These are phyloP conservation scores for Achaetomium macrosporum DNA, from an alignment of 2,329 filamentous ascomycete genomes.

Conservation along the genomic window DNA sequence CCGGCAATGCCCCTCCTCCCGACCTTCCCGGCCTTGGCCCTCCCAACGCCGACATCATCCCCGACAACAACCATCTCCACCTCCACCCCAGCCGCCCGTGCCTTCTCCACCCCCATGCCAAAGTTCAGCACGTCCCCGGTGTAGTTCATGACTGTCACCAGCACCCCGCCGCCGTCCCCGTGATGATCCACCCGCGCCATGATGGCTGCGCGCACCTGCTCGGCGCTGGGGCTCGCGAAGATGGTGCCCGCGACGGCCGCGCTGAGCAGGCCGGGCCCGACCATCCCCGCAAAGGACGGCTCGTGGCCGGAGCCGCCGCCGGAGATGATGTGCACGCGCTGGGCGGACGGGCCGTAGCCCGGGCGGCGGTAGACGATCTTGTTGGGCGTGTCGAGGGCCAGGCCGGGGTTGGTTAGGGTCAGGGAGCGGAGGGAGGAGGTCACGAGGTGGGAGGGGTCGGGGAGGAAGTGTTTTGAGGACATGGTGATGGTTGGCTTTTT, in stretches of 20 bases:
- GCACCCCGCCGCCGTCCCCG: conserved; percentile 48
- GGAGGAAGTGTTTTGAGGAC: conserved; percentile 80
- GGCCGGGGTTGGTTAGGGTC: conserved; percentile 76
- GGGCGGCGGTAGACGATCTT: conserved; percentile 77
- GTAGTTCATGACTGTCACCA: conserved; percentile 96
- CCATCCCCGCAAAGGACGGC: conserved; percentile 79
- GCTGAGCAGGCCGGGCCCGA: conserved; percentile 72
- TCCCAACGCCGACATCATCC: conserved; percentile 86
- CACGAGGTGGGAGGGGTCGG: conserved; percentile 75
- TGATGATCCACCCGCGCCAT: conserved; percentile 65
- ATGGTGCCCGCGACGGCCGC: conserved; percentile 82
- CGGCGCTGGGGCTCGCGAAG: conserved; percentile 67
- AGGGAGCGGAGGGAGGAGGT: conserved; percentile 68
- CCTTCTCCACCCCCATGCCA: conserved; percentile 89
- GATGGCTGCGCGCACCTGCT: conserved; percentile 76
- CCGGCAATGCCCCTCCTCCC: conserved; percentile 86
- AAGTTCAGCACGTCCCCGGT: conserved; percentile 89
- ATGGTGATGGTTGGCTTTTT: conserved; percentile 25
- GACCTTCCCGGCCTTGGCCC: conserved; percentile 80
- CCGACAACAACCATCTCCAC: conserved; percentile 89
- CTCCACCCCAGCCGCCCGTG: conserved; percentile 67
- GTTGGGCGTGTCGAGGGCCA: conserved; percentile 70
- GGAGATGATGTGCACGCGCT: conserved; percentile 74
- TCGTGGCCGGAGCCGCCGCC: conserved; percentile 90
- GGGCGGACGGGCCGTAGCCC: conserved; percentile 34